phyloP scores from a whole-genome alignment of 1,284 basidiomycete species.

The Exobasidium rhododendri region DNA sequence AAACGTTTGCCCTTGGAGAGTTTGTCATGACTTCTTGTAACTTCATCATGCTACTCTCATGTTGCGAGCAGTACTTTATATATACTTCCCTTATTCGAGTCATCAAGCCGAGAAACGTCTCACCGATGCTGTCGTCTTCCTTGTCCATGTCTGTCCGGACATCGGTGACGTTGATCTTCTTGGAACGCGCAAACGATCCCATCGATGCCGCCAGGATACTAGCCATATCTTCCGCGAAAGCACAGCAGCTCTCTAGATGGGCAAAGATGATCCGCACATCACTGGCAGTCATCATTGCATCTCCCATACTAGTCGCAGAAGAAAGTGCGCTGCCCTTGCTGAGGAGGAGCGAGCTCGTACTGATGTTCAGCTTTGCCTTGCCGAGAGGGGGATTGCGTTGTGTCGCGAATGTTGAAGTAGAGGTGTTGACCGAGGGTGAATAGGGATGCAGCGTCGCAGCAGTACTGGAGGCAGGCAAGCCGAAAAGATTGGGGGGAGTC shows the following conservation, averaged over 20 bases:
- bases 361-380: not conserved
- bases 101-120: slow-evolving; percentile 70
- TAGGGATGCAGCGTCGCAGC: not conserved
- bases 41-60: slow-evolving; percentile 71
- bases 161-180: slow-evolving; percentile 18
- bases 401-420: not conserved
- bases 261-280: slow-evolving; percentile 74
- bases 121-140: slow-evolving; percentile 67
- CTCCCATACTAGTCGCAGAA: not conserved
- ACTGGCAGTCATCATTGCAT: slow-evolving; percentile 63
- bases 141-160: not conserved
- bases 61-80: slow-evolving; percentile 80
- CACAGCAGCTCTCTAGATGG: slow-evolving; percentile 72
- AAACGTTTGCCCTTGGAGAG: slow-evolving; percentile 42
- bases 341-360: slow-evolving; percentile 36
- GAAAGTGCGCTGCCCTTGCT: not conserved
- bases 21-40: slow-evolving; percentile 48
- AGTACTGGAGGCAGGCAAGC: not conserved
- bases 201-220: slow-evolving; percentile 55
- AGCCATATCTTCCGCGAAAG: slow-evolving; percentile 68
- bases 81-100: slow-evolving; percentile 74
- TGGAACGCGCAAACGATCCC: slow-evolving; percentile 20
- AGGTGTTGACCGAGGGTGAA: not conserved
- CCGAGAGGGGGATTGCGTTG: not conserved
- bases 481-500: slow-evolving; percentile 3